Conservation (phyloP, 352 stramenopile species). For the Phytophthora meadii region DNA sequence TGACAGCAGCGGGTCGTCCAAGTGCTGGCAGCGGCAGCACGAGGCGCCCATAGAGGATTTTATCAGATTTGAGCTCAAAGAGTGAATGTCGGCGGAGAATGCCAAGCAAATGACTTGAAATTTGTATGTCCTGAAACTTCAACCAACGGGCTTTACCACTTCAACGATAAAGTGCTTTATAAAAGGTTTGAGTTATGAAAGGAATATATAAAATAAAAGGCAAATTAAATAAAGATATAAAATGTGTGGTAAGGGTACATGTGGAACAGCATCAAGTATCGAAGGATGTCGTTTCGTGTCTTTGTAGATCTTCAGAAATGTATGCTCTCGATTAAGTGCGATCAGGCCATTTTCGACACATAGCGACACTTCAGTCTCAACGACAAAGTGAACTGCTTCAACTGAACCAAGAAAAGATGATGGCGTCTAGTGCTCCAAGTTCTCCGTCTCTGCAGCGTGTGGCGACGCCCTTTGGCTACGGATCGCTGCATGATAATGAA, state of each 20-base stretch:
- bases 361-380: slow-evolving; percentile 20
- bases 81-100: slow-evolving; percentile 22
- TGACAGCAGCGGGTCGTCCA: slow-evolving; percentile 69
- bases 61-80: slow-evolving; percentile 4
- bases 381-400: slow-evolving; percentile 23
- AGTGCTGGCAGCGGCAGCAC: slow-evolving; percentile 77
- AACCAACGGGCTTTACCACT: slow-evolving; percentile 25
- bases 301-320: slow-evolving; percentile 10
- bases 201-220: slow-evolving; percentile 7
- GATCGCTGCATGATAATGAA: slow-evolving; percentile 45
- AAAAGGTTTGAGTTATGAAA: background rate
- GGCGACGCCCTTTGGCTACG: slow-evolving; percentile 77
- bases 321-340: slow-evolving; percentile 20
- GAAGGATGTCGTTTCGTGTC: slow-evolving; percentile 25
- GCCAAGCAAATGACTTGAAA: slow-evolving; percentile 10
- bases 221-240: background rate
- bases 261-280: slow-evolving; percentile 8
- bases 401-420: slow-evolving; percentile 21
- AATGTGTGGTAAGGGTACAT: background rate
- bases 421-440: slow-evolving; percentile 13
- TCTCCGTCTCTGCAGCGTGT: slow-evolving; percentile 44
- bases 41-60: slow-evolving; percentile 60
- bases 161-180: slow-evolving; percentile 23
- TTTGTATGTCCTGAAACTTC: slow-evolving; percentile 20
- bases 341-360: background rate